Percentiles rank a stretch among this genome's conserved stretches.
phyloP scores from a whole-genome alignment of 2,329 filamentous ascomycete species.

The Passalora sequoiae region DNA sequence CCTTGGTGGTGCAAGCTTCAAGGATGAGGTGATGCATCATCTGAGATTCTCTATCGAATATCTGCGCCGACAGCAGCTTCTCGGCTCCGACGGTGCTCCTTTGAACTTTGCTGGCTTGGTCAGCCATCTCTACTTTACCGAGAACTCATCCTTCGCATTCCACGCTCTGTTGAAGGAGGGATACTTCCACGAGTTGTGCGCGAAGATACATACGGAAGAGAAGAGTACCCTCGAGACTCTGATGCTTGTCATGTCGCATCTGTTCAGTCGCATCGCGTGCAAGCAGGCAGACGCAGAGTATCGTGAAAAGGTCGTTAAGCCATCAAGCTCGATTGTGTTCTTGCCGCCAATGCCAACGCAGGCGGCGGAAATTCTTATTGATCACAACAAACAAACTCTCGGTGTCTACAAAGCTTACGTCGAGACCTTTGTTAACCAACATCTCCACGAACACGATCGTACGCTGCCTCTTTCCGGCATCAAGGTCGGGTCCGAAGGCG shows the following conservation, averaged over 20 bases:
- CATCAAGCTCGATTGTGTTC: constrained; percentile 59
- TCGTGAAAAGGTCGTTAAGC: constrained; percentile 47
- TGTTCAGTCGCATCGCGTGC: constrained; percentile 60
- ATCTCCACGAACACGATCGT: constrained; percentile 52
- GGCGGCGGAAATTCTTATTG: constrained; percentile 52
- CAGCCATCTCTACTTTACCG: constrained; percentile 69
- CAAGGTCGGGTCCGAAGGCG: constrained; percentile 38
- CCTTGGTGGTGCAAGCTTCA: constrained; percentile 62
- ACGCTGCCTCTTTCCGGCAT: constrained; percentile 55
- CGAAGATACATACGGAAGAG: constrained; percentile 49
- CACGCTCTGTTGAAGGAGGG: constrained; percentile 67
- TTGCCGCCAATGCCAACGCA: constrained; percentile 58
- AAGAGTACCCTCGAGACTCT: constrained; percentile 53
- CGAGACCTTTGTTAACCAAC: constrained; percentile 61
- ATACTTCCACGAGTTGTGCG: constrained; percentile 63
- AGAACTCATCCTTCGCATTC: constrained; percentile 71
- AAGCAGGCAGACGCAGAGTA: constrained; percentile 45
- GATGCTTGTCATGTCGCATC: constrained; percentile 63
- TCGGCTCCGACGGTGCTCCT: constrained; percentile 57
- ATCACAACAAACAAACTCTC: constrained; percentile 62
- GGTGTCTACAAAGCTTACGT: constrained; percentile 65
- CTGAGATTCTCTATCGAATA: constrained; percentile 78
- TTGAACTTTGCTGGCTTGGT: constrained; percentile 68
- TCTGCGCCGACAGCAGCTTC: constrained; percentile 61
- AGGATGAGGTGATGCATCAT: constrained; percentile 67